These are phyloP conservation scores for Metschnikowia noctiluminum DNA, from an alignment of 805 yeast genomes.

Conservation along the genomic window DNA sequence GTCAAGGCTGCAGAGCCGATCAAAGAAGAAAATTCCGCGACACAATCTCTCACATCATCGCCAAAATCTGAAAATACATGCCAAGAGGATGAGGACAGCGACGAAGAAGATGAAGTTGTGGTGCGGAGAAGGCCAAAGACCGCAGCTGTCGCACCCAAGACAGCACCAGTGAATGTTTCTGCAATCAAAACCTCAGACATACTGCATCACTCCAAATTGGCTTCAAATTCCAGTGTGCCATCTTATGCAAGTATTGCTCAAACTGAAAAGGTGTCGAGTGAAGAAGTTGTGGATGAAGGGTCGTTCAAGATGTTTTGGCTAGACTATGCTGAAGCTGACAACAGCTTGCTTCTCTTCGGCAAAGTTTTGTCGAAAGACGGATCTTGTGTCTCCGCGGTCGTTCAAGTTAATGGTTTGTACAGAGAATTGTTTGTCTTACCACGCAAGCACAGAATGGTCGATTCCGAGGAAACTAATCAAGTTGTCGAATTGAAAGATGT, in stretches of 20 bases:
- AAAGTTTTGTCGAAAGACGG: slow-evolving; percentile 62
- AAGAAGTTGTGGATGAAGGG: slow-evolving; percentile 24
- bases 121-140: slow-evolving; percentile 52
- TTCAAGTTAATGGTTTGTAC: slow-evolving; percentile 65
- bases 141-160: slow-evolving; percentile 40
- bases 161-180: slow-evolving; percentile 40
- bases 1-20: neutral
- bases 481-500: slow-evolving; percentile 59
- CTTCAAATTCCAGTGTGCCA: slow-evolving; percentile 19
- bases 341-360: slow-evolving; percentile 72
- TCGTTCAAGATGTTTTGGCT: slow-evolving; percentile 80
- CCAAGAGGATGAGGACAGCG: slow-evolving; percentile 16
- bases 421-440: slow-evolving; percentile 82
- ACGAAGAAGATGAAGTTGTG: slow-evolving; percentile 56
- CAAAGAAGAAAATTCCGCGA: neutral
- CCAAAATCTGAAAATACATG: neutral
- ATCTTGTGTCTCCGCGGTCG: slow-evolving; percentile 64
- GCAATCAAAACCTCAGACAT: slow-evolving; percentile 30
- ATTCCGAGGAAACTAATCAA: slow-evolving; percentile 39
- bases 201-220: slow-evolving; percentile 15
- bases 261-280: slow-evolving; percentile 33
- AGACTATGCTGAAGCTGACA: slow-evolving; percentile 79
- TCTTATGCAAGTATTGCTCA: slow-evolving; percentile 22
- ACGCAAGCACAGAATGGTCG: slow-evolving; percentile 42
- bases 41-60: neutral